A percentile compares a stretch with the other conserved stretches of the same genome.
These are phyloP conservation scores for Colletotrichum cereale DNA, from an alignment of 2,329 filamentous ascomycete genomes.

Conservation along the genomic window DNA sequence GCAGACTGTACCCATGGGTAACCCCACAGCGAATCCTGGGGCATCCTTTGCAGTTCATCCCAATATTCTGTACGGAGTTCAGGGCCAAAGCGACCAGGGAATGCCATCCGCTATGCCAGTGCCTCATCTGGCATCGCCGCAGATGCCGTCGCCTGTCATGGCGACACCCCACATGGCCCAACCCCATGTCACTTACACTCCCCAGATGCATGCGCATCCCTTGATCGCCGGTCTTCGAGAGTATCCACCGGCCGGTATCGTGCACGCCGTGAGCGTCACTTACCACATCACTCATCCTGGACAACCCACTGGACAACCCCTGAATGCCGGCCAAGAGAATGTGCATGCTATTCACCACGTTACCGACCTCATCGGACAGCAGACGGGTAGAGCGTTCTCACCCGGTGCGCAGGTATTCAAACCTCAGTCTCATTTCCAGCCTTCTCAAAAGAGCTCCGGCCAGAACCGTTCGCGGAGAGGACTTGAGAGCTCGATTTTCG, in stretches of 20 bases:
- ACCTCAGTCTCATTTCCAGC: neutral
- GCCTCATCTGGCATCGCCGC: neutral
- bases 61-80: neutral
- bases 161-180: neutral
- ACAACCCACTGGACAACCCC: neutral
- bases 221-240: constrained; percentile 8
- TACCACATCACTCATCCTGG: constrained; percentile 23
- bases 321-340: neutral
- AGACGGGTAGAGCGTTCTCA: constrained; percentile 1
- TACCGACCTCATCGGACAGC: neutral
- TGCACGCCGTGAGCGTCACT: constrained; percentile 29
- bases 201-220: constrained; percentile 4
- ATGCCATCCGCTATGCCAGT: neutral
- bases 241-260: neutral
- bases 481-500: constrained; percentile 29
- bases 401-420: constrained; percentile 1
- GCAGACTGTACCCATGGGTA: neutral
- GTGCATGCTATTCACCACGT: neutral
- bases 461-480: constrained; percentile 17
- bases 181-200: neutral
- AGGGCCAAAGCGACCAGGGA: neutral
- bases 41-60: neutral
- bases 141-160: neutral
- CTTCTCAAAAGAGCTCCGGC: neutral
- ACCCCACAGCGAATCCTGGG: neutral